These are phyloP conservation scores for Mytilinidion resinicola DNA, from an alignment of 495 filamentous ascomycete species.

Conservation along the genomic window DNA sequence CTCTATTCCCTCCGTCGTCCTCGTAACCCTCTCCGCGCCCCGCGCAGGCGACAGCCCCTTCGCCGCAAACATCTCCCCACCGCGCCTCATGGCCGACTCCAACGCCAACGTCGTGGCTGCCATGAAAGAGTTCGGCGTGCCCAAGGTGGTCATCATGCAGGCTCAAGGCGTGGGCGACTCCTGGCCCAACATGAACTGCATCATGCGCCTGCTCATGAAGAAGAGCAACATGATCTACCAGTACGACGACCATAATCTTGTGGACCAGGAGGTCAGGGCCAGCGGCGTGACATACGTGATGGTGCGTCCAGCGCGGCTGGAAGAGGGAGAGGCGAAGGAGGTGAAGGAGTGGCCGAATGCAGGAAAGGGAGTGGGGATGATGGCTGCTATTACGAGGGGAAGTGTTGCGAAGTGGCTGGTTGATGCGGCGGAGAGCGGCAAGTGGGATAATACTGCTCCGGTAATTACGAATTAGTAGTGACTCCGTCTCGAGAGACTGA, in stretches of 20 bases:
- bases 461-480: conserved; percentile 37
- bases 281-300: conserved; percentile 24
- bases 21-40: conserved; percentile 36
- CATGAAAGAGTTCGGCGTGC: conserved; percentile 36
- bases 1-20: conserved; percentile 28
- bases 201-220: conserved; percentile 35
- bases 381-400: conserved; percentile 35
- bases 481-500: background rate
- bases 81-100: conserved; percentile 30
- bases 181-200: conserved; percentile 28
- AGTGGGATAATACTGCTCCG: conserved; percentile 36
- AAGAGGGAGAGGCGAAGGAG: conserved; percentile 28
- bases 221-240: conserved; percentile 30
- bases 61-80: conserved; percentile 21
- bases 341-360: conserved; percentile 35
- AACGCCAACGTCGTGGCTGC: conserved; percentile 30
- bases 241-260: conserved; percentile 37
- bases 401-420: conserved; percentile 43
- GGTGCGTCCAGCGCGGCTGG: conserved; percentile 37
- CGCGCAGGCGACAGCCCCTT: conserved; percentile 30
- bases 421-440: conserved; percentile 36
- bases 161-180: conserved; percentile 39
- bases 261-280: background rate
- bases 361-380: conserved; percentile 33
- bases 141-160: conserved; percentile 38